Evolutionary conservation across 345 rosid species (phyloP).

Genomic region (Gossypium anomalum): DNA sequence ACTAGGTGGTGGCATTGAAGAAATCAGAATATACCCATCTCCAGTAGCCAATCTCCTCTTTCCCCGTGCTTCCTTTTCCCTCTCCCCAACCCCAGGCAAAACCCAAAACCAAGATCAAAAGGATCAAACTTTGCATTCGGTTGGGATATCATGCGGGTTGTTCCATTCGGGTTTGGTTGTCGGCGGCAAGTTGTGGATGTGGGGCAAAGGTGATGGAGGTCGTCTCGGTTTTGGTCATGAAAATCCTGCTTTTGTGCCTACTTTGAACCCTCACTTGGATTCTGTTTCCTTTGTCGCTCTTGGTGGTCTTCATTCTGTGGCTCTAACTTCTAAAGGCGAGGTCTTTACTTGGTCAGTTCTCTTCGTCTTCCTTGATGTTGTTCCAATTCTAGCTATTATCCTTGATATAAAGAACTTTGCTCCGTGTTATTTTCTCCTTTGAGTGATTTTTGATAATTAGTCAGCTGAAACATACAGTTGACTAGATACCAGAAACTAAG

Average conservation of each 20-base stretch:
- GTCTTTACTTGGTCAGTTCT: constrained; percentile 72
- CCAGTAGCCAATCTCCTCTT: constrained; percentile 56
- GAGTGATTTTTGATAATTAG: not conserved
- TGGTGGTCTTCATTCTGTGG: constrained; percentile 87
- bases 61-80: constrained; percentile 40
- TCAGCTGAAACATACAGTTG: not conserved
- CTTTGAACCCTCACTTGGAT: constrained; percentile 56
- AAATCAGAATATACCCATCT: constrained; percentile 63
- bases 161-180: constrained; percentile 71
- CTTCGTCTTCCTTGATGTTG: not conserved
- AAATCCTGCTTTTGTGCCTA: constrained; percentile 63
- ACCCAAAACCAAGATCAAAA: constrained; percentile 12
- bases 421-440: not conserved
- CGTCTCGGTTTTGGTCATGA: constrained; percentile 88
- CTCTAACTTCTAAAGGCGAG: constrained; percentile 60
- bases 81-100: constrained; percentile 59
- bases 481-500: not conserved
- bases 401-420: not conserved
- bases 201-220: constrained; percentile 99
- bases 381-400: not conserved
- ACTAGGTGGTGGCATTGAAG: constrained; percentile 87
- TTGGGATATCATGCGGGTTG: constrained; percentile 79
- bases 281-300: constrained; percentile 51
- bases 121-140: constrained; percentile 20
- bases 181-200: constrained; percentile 66